Evolutionary conservation across 306 rosid species (phyloP).

Genomic region (Gastrolobium bilobum): DNA sequence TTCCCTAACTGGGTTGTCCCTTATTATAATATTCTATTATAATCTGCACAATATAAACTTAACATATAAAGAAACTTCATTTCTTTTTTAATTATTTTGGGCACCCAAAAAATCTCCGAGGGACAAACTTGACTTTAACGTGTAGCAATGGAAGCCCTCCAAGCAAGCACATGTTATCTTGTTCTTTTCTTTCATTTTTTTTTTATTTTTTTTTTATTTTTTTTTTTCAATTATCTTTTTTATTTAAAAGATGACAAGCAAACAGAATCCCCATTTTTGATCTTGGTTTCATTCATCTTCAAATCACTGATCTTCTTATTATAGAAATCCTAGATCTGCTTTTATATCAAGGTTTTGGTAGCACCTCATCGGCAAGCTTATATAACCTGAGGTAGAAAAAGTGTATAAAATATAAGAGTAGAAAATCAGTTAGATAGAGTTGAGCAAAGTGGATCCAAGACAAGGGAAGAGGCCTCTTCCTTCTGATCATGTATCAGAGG

Average conservation of each 20-base stretch:
- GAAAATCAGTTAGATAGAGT: slow-evolving; percentile 25
- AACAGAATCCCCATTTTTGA: slow-evolving; percentile 45
- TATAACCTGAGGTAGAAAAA: background rate
- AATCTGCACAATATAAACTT: background rate
- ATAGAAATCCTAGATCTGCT: slow-evolving; percentile 53
- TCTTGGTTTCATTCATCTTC: slow-evolving; percentile 37
- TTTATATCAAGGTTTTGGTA: slow-evolving; percentile 24
- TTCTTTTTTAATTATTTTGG: background rate
- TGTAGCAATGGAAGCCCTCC: slow-evolving; percentile 49
- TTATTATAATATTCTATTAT: slow-evolving; percentile 22
- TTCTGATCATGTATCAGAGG: slow-evolving; percentile 52
- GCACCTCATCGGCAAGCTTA: background rate
- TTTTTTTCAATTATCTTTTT: slow-evolving; percentile 20
- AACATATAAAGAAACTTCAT: background rate
- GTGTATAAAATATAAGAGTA: background rate
- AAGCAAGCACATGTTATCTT: slow-evolving; percentile 53
- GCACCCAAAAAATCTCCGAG: slow-evolving; percentile 23
- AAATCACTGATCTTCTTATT: slow-evolving; percentile 38
- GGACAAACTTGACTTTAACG: slow-evolving; percentile 48
- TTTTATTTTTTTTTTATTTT: background rate
- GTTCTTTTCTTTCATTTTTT: slow-evolving; percentile 30
- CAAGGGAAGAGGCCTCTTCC: slow-evolving; percentile 57
- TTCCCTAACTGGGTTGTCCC: slow-evolving; percentile 30
- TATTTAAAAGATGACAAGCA: slow-evolving; percentile 47
- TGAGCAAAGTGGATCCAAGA: slow-evolving; percentile 62